Base-by-base conservation (phyloP, 441 rosid species). In the Hura crepitans region DNA sequence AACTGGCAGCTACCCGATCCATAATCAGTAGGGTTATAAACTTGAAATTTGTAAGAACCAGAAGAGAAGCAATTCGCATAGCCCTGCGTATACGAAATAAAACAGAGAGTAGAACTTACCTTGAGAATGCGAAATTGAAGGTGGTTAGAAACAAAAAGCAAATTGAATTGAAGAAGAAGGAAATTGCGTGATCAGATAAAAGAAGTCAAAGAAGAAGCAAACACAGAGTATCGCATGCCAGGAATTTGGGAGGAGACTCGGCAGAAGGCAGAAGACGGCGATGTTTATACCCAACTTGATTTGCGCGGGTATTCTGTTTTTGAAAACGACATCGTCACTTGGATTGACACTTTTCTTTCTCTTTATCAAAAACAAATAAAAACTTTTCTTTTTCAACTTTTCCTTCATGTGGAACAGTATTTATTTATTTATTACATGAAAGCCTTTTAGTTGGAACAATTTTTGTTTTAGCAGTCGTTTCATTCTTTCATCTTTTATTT, bases 251-350 rank as follows among this genome's bases (percentile, higher is more conserved):
- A n/a, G n/a, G n/a, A n/a, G n/a, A n/a, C n/a, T n/a, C n/a, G n/a
- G n/a, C n/a, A n/a, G n/a, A n/a, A n/a, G n/a, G n/a, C n/a, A n/a
- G 46, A 69, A 43, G 42, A 31, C 30, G 55, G 54, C 8, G 11
- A 31, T 18, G 58, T 46, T 69, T 69, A 69, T 69, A 69, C 42
- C 11, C 57, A 45, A 3, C 18, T 4, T 8, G n/a, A 43, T 27
- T 43, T n/a, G 20, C 12, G 72, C 72, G 65, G 56, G 33, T 20
- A 5, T 45, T 58, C 65, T 20, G 46, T 69, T 68, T 45, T 27
- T n/a, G 1, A 28, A 43, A 43, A 59, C 65, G 72, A 69, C 57
- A 30, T n/a, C 72, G 72, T 45, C 6, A 11, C 5, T 28, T 56
- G 2, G 0, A 5, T 11, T 4, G 6, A 22, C 31, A 6, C 4